Evolutionary conservation across 306 rosid genomes (phyloP).

Genomic region (Prunus armeniaca): DNA sequence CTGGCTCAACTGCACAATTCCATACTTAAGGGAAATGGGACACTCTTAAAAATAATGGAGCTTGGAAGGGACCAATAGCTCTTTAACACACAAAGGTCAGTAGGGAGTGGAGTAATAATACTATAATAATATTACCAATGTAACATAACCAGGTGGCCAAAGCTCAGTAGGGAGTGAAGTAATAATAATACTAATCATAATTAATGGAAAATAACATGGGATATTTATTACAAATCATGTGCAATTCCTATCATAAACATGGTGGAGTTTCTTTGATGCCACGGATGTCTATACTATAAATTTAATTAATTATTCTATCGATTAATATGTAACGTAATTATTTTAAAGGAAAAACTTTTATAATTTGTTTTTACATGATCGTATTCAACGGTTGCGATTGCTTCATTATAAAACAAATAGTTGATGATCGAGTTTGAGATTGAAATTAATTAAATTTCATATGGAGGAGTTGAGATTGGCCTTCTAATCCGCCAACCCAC

Average conservation of each 20-base stretch:
- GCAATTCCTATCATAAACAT: neutral
- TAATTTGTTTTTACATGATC: no score
- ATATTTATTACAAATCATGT: neutral
- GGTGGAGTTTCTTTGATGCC: neutral
- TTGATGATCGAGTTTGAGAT: neutral
- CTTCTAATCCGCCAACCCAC: neutral
- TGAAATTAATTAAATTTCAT: neutral
- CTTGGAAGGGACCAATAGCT: neutral
- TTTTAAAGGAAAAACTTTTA: no score
- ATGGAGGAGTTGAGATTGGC: neutral
- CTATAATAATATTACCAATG: neutral
- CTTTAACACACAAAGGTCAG: no score
- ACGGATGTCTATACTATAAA: neutral
- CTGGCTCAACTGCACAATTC: neutral
- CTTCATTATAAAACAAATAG: no score
- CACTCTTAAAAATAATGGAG: neutral
- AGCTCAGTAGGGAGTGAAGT: neutral
- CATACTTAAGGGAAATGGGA: neutral
- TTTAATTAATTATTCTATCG: neutral
- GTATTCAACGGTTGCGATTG: no score
- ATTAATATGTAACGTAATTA: no score
- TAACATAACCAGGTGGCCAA: neutral
- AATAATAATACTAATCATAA: no score
- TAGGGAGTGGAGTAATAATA: no score
- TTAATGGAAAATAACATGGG: neutral